Percentiles rank a stretch among this genome's conserved stretches.
Conservation (phyloP, 2,329 filamentous ascomycete species). For the Chrysoporthe puriensis region DNA sequence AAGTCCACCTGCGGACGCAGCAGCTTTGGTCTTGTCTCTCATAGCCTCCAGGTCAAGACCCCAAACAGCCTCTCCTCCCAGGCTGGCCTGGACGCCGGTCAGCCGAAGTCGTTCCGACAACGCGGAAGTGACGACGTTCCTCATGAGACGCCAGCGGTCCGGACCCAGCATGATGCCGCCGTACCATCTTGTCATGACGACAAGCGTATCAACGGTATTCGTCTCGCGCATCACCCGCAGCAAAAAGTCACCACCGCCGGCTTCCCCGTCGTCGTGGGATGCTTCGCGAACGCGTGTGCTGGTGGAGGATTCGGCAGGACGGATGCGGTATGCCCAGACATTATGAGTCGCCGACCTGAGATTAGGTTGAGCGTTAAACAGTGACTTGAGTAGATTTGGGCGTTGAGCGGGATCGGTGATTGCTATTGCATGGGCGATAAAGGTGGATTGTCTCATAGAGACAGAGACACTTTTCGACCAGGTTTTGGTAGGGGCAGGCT, state of each 20-base stretch:
- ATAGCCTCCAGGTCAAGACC: slow-evolving; percentile 60
- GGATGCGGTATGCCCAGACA: slow-evolving; percentile 56
- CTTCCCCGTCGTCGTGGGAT: slow-evolving; percentile 65
- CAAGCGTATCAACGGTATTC: slow-evolving; percentile 54
- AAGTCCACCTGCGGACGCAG: slow-evolving; percentile 54
- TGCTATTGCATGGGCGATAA: slow-evolving; percentile 57
- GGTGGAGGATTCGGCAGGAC: slow-evolving; percentile 39
- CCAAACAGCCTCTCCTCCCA: slow-evolving; percentile 62
- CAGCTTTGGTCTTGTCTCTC: slow-evolving; percentile 42
- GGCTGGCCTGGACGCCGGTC: slow-evolving; percentile 43
- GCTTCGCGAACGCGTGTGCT: slow-evolving; percentile 49
- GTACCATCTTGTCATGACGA: slow-evolving; percentile 66
- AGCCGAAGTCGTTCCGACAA: slow-evolving; percentile 54
- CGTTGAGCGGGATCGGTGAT: slow-evolving; percentile 46
- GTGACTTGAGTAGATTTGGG: slow-evolving; percentile 47
- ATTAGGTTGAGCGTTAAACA: slow-evolving; percentile 53
- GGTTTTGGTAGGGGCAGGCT: slow-evolving; percentile 33
- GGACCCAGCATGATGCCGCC: slow-evolving; percentile 64
- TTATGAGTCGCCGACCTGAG: slow-evolving; percentile 63
- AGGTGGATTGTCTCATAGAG: slow-evolving; percentile 57
- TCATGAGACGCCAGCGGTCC: slow-evolving; percentile 66
- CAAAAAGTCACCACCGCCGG: slow-evolving; percentile 60
- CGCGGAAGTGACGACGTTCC: slow-evolving; percentile 57
- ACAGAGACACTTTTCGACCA: slow-evolving; percentile 59
- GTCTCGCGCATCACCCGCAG: slow-evolving; percentile 57